Base-by-base conservation (phyloP, 192 early-diverging fungal genomes). In the Coemansia sp. region DNA sequence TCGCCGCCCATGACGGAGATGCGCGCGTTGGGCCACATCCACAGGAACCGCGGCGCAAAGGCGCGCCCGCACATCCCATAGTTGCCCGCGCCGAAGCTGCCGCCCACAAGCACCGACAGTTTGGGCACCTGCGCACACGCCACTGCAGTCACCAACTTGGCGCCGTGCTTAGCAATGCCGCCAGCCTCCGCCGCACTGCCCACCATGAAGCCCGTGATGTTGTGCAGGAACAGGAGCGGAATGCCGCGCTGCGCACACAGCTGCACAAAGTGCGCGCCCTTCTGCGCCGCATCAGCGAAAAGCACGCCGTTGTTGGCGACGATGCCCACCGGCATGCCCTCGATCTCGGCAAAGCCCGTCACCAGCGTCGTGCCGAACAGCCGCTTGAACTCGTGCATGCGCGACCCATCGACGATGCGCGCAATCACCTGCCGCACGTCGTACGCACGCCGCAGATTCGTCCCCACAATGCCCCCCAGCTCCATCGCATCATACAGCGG, bases 1-100 rank as follows among this genome's bases (percentile, higher is more conserved):
- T 97, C 95, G 54, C 96, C 96, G 66, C 96, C 96, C 96, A 98
- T 98, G 11, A 98, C 96, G 36, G 92, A 93, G 67, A 98, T 95
- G 24, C 96, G 87, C 27, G 94, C 88, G 64, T 91, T 91, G 64
- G 96, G 96, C 93, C 94, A 98, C 86, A 92, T 93, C 94, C 94
- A 98, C 67, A 98, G 83, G 88, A 98, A 97, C 24, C 96, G 77
- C 14, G 96, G 96, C 41, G 87, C 81, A 84, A 93, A 97, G 0
- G 96, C 94, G 59, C 96, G 84, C 5, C 96, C 96, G 72, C 96
- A 96, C 96, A 97, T 98, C 39, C 96, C 96, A 72, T 98, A 97
- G 86, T 98, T 98, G 74, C 96, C 93, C 24, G 91, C 92, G 50
- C 92, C 89, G 54, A 91, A 93, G 66, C 87, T 89, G 59, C 89